Evolutionary conservation across 352 stramenopile genomes (phyloP), one percentile per base, ranked within the genome.

Genomic region (Pseudoperonospora humuli): DNA sequence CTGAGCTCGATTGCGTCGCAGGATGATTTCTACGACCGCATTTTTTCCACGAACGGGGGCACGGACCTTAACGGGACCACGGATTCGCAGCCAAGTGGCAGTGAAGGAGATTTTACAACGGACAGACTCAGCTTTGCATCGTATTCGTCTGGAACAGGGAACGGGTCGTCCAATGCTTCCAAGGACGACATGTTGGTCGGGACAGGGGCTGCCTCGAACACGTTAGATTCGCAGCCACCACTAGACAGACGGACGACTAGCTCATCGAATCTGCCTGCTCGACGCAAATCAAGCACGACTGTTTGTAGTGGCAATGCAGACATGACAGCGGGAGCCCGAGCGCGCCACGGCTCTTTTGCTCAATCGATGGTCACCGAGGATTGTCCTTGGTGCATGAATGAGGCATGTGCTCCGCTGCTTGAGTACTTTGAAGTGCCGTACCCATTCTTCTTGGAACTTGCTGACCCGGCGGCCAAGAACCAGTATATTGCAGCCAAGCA

Each of bases 21-120:
- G 26, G 74, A 86, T 42, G 77, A 90, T 50, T 89, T 86, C 40
- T 87, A 89, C 57, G 72, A 87, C 57, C 70, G 69, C 32, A 85
- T 87, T 49, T 86, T 86, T 57, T 79, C 74, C 9, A 69, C 65
- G 47, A 46, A 74, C 55, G 42, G 50, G 41, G 42, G 59, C 38
- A 23, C 51, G 0, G 43, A 52, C 19, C 25, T 38, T 5, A 5
- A 29, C 3, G 39, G 37, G 3, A 56, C 39, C n/a, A 33, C 58
- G 5, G 53, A 60, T 37, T 63, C 58, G 13, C 47, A 51, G 17
- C 58, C 48, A 1, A 58, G 52, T 45, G 53, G 49, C 10, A 71
- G 61, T 48, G 61, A 71, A 11, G 61, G 49, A 7, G 57, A 68
- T 27, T 66, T 59, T 20, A 57, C 60, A 6, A 71, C 60, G 1